Evolutionary conservation across 2,329 filamentous ascomycete species (phyloP).

Genomic region (Emydomyces testavorans): DNA sequence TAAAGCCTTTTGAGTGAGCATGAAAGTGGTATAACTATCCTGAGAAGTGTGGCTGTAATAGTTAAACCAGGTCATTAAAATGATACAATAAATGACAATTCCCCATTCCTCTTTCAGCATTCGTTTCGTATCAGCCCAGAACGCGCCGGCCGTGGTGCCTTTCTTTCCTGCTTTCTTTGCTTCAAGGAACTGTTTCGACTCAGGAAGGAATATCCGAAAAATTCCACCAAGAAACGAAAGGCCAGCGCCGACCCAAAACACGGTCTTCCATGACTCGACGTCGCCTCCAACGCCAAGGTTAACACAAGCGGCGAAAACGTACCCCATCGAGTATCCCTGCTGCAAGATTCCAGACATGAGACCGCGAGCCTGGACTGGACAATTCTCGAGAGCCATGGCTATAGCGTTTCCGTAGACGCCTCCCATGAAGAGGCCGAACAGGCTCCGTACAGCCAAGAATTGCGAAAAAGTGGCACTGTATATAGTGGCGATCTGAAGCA

Average conservation of each 20-base stretch:
- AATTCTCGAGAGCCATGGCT: constrained; percentile 53
- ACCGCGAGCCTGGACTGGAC: constrained; percentile 47
- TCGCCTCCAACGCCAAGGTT: constrained; percentile 53
- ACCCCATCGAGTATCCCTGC: constrained; percentile 55
- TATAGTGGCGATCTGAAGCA: constrained; percentile 50
- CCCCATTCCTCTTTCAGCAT: constrained; percentile 64
- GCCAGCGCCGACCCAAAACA: constrained; percentile 81
- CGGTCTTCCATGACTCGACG: constrained; percentile 65
- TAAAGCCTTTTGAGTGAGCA: constrained; percentile 61
- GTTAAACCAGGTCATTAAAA: constrained; percentile 68
- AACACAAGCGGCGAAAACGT: constrained; percentile 49
- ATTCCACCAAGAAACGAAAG: constrained; percentile 70
- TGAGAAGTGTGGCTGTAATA: constrained; percentile 69
- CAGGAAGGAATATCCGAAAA: constrained; percentile 66
- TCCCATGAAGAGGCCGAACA: constrained; percentile 56
- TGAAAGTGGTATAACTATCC: constrained; percentile 72
- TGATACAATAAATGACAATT: constrained; percentile 63
- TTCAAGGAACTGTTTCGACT: constrained; percentile 68
- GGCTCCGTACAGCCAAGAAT: constrained; percentile 48
- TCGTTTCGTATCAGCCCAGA: constrained; percentile 56
- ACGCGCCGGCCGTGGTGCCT: constrained; percentile 35
- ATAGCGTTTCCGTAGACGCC: constrained; percentile 47
- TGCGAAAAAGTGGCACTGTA: constrained; percentile 49
- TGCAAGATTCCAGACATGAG: constrained; percentile 52
- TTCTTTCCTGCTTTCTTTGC: constrained; percentile 51